These are phyloP conservation scores for Neurospora sp. DNA, from an alignment of 495 filamentous ascomycete genomes.

Conservation along the genomic window DNA sequence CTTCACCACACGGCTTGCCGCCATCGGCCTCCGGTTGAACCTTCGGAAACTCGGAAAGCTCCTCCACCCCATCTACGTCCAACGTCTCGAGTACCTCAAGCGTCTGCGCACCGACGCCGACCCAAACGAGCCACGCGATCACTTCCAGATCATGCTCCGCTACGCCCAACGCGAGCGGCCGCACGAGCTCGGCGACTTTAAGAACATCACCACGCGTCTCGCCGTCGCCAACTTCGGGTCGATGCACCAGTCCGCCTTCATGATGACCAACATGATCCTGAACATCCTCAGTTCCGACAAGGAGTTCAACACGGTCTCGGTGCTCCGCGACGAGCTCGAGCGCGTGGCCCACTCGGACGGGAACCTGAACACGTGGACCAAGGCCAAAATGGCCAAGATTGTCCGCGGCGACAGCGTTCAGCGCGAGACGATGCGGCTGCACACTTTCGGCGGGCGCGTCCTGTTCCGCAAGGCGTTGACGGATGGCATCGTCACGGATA, in stretches of 20 bases:
- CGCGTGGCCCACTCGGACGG: conserved; percentile 1
- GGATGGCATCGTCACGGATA: conserved; percentile 15
- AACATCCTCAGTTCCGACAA: conserved; percentile 21
- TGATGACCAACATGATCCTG: conserved; percentile 16
- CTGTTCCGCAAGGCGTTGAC: conserved; percentile 23
- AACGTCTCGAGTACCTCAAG: not conserved
- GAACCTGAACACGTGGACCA: conserved; percentile 18
- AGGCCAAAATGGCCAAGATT: conserved; percentile 23
- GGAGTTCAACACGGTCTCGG: conserved; percentile 26
- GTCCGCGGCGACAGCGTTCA: conserved; percentile 25
- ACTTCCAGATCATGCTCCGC: conserved; percentile 28
- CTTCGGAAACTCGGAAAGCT: conserved; percentile 4
- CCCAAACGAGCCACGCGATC: conserved; percentile 18
- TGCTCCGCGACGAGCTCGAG: conserved; percentile 23
- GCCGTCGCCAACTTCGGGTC: conserved; percentile 19
- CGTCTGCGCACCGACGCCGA: not conserved
- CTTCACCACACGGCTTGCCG: not conserved
- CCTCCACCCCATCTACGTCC: conserved; percentile 9
- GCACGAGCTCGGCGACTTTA: conserved; percentile 19
- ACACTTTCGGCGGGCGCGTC: conserved; percentile 23
- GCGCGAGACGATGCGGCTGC: conserved; percentile 30
- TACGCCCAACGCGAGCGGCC: conserved; percentile 22
- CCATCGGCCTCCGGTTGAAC: not conserved
- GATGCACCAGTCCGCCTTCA: conserved; percentile 18
- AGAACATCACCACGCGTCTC: conserved; percentile 20